Conservation (phyloP, 805 yeast genomes). For the Sugiyamaella lignohabitans region DNA sequence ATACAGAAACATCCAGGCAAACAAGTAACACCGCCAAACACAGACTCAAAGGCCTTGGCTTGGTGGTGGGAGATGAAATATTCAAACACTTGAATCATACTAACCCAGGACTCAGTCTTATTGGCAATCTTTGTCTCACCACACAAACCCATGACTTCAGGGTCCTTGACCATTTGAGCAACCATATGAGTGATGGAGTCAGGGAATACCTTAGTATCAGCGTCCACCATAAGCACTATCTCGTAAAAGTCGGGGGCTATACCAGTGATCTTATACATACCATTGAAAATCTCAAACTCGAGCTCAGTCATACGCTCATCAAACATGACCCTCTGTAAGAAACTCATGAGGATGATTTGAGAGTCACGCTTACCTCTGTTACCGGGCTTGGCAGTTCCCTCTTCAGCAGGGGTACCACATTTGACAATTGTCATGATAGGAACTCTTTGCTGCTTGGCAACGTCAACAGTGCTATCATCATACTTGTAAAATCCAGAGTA, state of each 20-base stretch:
- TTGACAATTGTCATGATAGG: slow-evolving; percentile 73
- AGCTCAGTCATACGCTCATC: slow-evolving; percentile 92
- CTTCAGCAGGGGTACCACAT: slow-evolving; percentile 77
- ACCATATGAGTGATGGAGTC: slow-evolving; percentile 84
- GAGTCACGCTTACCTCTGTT: slow-evolving; percentile 96
- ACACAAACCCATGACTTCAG: slow-evolving; percentile 84
- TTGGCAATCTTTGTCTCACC: slow-evolving; percentile 92
- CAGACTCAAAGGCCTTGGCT: slow-evolving; percentile 88
- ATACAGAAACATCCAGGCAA: slow-evolving; percentile 93
- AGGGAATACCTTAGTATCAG: slow-evolving; percentile 83
- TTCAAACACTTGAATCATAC: slow-evolving; percentile 90
- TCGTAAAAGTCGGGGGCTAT: slow-evolving; percentile 77
- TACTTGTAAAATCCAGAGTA: slow-evolving; percentile 92
- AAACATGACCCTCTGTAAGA: slow-evolving; percentile 78
- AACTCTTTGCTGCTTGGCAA: slow-evolving; percentile 71
- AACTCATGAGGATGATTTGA: slow-evolving; percentile 85
- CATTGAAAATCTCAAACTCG: slow-evolving; percentile 68
- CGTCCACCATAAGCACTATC: slow-evolving; percentile 84
- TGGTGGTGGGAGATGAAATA: slow-evolving; percentile 93
- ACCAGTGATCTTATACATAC: slow-evolving; percentile 74
- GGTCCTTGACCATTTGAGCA: slow-evolving; percentile 82
- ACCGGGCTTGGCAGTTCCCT: slow-evolving; percentile 70
- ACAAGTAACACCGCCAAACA: slow-evolving; percentile 92
- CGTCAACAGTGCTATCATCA: slow-evolving; percentile 65
- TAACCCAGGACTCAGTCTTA: slow-evolving; percentile 79